Evolutionary conservation across 1,284 basidiomycete genomes (phyloP), one percentile per base, ranked within the genome.

Genomic region (Naganishia sp.): DNA sequence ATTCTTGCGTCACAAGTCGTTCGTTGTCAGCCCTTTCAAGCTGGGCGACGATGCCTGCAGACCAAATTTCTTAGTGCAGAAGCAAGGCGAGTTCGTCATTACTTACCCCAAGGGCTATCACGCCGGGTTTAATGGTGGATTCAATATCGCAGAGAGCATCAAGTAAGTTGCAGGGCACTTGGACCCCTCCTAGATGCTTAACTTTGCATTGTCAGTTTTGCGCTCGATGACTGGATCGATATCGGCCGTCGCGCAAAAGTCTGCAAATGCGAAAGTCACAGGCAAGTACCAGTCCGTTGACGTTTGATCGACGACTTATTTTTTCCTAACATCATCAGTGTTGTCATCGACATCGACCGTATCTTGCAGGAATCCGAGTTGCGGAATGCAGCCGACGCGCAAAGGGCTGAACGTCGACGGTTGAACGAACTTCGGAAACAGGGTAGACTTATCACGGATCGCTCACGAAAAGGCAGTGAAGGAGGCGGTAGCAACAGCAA

Each of bases 61-160:
- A 63, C 91, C 93, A 21, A 96, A 96, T 75, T 86, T 86, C 57
- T 85, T 94, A 21, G 93, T 97, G 0, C 95, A 99, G 75, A 88
- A 94, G 66, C 84, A 85, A 49, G 90, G 92, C 48, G 95, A 98
- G 78, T 98, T 98, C 73, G 92, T 99, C 45, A 90, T 99, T 71
- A 99, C 95, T 0, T 99, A 88, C 76, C 95, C 95, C 0, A 83
- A 87, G 48, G 94, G 94, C 10, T 97, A 97, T 78, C 94, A 97
- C 76, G 91, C 93, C 0, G 95, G 95, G 18, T 98, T 96, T 84
- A 99, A 99, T 75, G 82, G 98, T 45, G 96, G 95, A 16, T 88
- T 96, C 77, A 99, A 99, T 76, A 98, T 95, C 74, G 95, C 95
- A 2, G 96, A 99, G 80, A 93, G 90, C 70, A 92, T 97, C 74